phyloP scores from a whole-genome alignment of 2,329 filamentous ascomycete genomes.

The Colletotrichum noveboracense region DNA sequence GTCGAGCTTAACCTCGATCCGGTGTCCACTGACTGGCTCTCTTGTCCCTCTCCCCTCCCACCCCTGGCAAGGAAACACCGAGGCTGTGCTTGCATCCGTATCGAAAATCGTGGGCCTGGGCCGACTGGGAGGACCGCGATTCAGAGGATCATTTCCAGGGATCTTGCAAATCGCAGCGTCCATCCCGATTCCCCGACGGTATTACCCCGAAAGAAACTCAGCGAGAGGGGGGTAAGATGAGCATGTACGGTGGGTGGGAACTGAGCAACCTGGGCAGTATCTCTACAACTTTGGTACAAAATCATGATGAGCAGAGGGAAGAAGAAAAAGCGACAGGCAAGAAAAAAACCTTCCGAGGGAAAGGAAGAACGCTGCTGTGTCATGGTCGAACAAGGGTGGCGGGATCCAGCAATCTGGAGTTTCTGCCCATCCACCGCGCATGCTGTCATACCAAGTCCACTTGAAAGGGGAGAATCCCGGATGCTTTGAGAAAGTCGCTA shows the following conservation, averaged over 20 bases:
- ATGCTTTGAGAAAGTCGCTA: background rate
- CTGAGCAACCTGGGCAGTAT: background rate
- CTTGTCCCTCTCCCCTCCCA: background rate
- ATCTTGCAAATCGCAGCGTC: slow-evolving; percentile 22
- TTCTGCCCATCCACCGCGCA: slow-evolving; percentile 1
- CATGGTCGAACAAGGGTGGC: background rate
- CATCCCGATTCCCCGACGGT: slow-evolving; percentile 14
- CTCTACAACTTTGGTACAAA: background rate
- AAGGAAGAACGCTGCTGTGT: background rate
- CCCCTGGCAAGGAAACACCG: background rate
- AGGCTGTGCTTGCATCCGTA: slow-evolving; percentile 20
- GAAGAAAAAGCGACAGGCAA: background rate
- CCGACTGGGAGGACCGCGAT: slow-evolving; percentile 11
- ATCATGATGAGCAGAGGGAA: background rate
- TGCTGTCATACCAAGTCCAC: slow-evolving; percentile 14
- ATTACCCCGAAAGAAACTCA: slow-evolving; percentile 2
- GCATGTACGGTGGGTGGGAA: background rate
- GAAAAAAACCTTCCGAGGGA: background rate
- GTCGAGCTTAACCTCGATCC: slow-evolving; percentile 17
- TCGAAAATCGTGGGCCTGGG: slow-evolving; percentile 6
- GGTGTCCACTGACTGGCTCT: background rate
- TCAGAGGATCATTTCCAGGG: slow-evolving; percentile 22
- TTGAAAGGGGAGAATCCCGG: background rate
- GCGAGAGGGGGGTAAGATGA: background rate
- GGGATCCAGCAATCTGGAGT: slow-evolving; percentile 1